These are phyloP conservation scores for Flaveria bidentis DNA, from an alignment of 129 eudicot species.

Conservation along the genomic window DNA sequence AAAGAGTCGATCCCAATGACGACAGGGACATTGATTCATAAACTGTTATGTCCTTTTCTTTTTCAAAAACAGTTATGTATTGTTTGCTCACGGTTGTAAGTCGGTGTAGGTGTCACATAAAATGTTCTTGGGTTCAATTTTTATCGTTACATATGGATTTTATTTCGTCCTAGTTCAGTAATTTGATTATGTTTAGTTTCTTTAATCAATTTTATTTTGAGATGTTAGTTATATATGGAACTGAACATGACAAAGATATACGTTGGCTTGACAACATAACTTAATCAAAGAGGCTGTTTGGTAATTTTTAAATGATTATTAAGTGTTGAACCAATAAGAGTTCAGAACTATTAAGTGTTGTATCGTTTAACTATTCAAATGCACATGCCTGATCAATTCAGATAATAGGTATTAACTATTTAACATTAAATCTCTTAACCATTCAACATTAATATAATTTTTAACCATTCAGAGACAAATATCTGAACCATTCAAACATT, in stretches of 20 bases:
- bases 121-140: slow-evolving; percentile 8
- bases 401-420: no score
- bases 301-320: no score
- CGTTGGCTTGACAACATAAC: not conserved
- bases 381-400: no score
- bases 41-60: slow-evolving; percentile 15
- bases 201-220: not conserved
- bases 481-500: no score
- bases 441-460: no score
- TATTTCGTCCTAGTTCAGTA: not conserved
- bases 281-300: no score
- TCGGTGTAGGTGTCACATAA: slow-evolving; percentile 7
- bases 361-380: no score
- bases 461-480: no score
- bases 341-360: no score
- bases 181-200: not conserved
- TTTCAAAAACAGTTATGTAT: not conserved
- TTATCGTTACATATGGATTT: slow-evolving; percentile 3
- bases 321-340: no score
- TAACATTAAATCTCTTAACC: no score
- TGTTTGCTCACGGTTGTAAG: not conserved
- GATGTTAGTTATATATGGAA: not conserved
- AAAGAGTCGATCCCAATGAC: slow-evolving; percentile 24
- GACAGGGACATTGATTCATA: slow-evolving; percentile 20
- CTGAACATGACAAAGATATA: not conserved